Conservation (phyloP, 2,329 filamentous ascomycete genomes). For the Penicillium sp. region DNA sequence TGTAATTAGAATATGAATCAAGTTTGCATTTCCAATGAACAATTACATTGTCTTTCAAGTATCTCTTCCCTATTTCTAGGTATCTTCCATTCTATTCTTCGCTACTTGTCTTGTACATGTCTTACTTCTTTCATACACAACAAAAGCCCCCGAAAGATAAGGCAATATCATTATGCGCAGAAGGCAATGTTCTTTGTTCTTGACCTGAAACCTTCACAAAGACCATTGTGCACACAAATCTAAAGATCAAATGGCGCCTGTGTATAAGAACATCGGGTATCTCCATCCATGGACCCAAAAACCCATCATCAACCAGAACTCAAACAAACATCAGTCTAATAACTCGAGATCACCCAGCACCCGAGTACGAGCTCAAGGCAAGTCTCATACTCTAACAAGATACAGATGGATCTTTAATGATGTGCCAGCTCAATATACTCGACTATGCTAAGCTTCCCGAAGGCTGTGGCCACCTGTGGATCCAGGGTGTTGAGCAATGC, state of each 20-base stretch:
- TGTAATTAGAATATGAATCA: neutral
- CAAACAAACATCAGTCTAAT: neutral
- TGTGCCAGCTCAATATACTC: neutral
- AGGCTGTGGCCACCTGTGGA: neutral
- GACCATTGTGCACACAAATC: neutral
- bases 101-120: neutral
- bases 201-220: neutral
- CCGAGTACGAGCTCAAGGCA: neutral
- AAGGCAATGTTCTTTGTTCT: neutral
- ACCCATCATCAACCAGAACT: neutral
- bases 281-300: neutral
- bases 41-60: neutral
- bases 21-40: neutral
- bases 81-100: neutral
- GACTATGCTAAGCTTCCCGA: neutral
- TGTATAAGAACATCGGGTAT: neutral
- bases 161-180: neutral
- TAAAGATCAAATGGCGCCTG: neutral
- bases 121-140: neutral
- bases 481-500: neutral
- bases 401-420: neutral
- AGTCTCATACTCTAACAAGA: accelerated
- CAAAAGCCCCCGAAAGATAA: neutral
- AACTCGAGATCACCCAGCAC: neutral
- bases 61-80: too few relatives aligned